Evolutionary conservation across 2,329 filamentous ascomycete genomes (phyloP).

Genomic region (Trichoderma guizhouense): DNA sequence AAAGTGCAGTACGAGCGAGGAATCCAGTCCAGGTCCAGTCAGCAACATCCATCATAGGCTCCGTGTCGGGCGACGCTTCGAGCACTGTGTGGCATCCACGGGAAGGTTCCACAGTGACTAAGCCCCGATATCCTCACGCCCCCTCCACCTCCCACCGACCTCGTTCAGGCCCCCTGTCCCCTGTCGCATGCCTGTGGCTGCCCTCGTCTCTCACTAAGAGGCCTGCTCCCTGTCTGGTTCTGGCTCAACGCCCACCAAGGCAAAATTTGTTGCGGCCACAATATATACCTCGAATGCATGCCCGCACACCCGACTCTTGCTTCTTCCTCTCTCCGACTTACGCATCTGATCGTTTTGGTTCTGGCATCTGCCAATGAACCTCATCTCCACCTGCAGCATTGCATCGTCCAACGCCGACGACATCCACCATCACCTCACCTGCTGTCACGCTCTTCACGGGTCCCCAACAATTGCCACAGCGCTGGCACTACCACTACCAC

Average conservation of each 20-base stretch:
- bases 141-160: constrained; percentile 6
- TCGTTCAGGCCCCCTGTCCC: constrained; percentile 17
- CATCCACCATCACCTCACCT: constrained; percentile 16
- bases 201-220: constrained; percentile 21
- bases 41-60: background rate
- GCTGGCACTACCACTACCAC: constrained; percentile 24
- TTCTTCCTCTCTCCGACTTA: constrained; percentile 22
- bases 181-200: constrained; percentile 27
- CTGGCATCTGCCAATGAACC: constrained; percentile 40
- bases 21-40: background rate
- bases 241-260: constrained; percentile 20
- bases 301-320: constrained; percentile 22
- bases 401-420: constrained; percentile 27
- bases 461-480: constrained; percentile 26
- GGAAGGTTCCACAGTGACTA: constrained; percentile 22
- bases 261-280: constrained; percentile 27
- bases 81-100: constrained; percentile 24
- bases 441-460: constrained; percentile 23
- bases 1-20: background rate
- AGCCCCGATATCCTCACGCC: constrained; percentile 12
- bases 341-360: constrained; percentile 35
- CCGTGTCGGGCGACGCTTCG: constrained; percentile 17
- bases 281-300: constrained; percentile 35
- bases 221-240: constrained; percentile 6
- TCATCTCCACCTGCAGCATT: constrained; percentile 18